Conservation (phyloP, 139 green algal genomes). For the Edaphochlamys debaryana region DNA sequence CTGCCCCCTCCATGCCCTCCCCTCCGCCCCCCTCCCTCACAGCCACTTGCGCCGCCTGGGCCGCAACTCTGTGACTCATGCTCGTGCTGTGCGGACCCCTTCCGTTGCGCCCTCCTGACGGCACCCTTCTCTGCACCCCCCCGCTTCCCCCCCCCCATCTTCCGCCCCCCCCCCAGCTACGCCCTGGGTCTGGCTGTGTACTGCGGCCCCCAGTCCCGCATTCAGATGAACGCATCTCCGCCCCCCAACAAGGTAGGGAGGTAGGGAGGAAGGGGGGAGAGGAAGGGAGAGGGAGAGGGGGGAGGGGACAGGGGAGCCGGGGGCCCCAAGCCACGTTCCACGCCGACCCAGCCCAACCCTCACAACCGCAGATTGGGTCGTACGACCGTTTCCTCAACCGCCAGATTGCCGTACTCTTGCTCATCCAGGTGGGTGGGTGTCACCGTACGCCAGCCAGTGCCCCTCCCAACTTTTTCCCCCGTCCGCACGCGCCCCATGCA, state of each 20-base stretch:
- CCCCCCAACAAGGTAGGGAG: slow-evolving; percentile 55
- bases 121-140: too few relatives aligned
- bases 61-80: too few relatives aligned
- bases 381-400: slow-evolving; percentile 76
- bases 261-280: not conserved
- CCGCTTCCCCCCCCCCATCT: not conserved
- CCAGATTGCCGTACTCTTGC: slow-evolving; percentile 71
- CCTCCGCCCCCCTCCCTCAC: too few relatives aligned
- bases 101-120: not conserved
- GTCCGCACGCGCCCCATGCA: too few relatives aligned
- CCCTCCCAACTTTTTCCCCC: too few relatives aligned
- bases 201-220: slow-evolving; percentile 72
- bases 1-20: too few relatives aligned
- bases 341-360: not conserved
- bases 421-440: slow-evolving; percentile 56
- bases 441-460: not conserved
- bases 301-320: not conserved
- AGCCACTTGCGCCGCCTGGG: too few relatives aligned
- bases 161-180: not conserved
- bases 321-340: not conserved
- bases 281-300: not conserved
- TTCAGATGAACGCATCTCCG: slow-evolving; percentile 67
- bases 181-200: slow-evolving; percentile 65
- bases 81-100: too few relatives aligned
- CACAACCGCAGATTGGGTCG: slow-evolving; percentile 40